These are phyloP conservation scores for Botrytis aclada DNA, from an alignment of 2,329 filamentous ascomycete species.

Conservation along the genomic window DNA sequence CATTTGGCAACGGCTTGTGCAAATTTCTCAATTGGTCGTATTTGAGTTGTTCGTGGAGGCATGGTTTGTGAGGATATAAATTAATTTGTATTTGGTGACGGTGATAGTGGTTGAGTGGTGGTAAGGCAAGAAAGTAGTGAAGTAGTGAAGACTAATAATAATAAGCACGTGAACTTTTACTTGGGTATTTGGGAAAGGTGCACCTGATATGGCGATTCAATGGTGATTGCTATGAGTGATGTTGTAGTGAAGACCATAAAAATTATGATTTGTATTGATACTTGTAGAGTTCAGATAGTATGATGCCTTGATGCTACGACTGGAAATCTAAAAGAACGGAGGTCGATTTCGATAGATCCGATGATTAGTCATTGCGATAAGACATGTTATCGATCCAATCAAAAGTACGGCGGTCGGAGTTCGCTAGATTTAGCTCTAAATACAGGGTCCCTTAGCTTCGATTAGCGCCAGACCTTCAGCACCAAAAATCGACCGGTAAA, in stretches of 20 bases:
- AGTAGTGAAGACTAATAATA: not conserved
- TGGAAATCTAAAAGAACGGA: not conserved
- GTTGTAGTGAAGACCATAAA: not conserved
- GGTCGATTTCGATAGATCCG: not conserved
- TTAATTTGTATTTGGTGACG: not conserved
- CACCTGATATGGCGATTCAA: not conserved
- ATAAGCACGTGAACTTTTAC: not conserved
- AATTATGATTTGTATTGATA: not conserved
- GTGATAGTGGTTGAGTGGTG: not conserved
- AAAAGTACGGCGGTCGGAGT: no score
- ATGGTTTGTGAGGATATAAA: constrained; percentile 26
- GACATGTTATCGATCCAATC: not conserved
- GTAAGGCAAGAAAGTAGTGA: not conserved
- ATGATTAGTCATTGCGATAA: not conserved
- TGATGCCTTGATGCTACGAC: not conserved
- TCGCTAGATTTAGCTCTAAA: not conserved
- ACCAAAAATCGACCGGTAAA: not conserved
- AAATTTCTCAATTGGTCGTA: constrained; percentile 66
- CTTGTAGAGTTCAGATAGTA: not conserved
- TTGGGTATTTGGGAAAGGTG: not conserved
- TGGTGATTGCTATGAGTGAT: not conserved
- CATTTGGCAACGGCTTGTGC: constrained; percentile 64
- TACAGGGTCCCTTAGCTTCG: not conserved
- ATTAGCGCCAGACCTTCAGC: not conserved
- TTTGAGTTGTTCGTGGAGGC: constrained; percentile 38